Evolutionary conservation across 805 yeast species (phyloP), one percentile per base, ranked within the genome.

Genomic region (Metschnikowia henanensis): DNA sequence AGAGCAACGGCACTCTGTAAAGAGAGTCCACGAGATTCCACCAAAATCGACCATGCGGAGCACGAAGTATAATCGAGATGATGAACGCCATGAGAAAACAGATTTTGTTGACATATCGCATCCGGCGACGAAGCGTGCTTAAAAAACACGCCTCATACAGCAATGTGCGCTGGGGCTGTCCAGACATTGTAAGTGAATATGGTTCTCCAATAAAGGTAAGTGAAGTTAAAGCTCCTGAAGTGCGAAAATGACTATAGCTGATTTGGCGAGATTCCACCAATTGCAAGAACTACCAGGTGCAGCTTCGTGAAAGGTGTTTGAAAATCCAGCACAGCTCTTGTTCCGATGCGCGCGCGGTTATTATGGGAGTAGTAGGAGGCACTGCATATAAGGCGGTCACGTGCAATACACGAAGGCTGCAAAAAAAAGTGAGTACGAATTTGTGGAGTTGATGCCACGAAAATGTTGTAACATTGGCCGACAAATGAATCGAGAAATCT

Each of bases 81-180:
- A 51, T 30, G 9, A 66, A 26, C 3, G 74, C 59, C 20, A 63
- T 29, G 4, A 71, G 30, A 13, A 58, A 48, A 30, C 56, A 49
- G 37, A 71, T 56, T 35, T 68, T 63, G 47, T 62, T 59, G 39
- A 66, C 61, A 45, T 58, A 72, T 37, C 60, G 60, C 57, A 70
- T 58, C 32, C 76, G 51, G 46, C 69, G 66, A 35, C 51, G 42
- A 31, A 59, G 50, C 6, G 70, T 72, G 41, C 62, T 61, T 16
- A 45, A 45, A 49, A 64, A 68, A 48, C 57, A 55, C 30, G 51
- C 33, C 33, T 54, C 55, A 46, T 65, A 65, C 30, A 58, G 51
- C 34, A 30, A 30, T 33, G 32, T 32, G 32, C 46, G 43, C 35
- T 43, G 36, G 17, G 40, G 33, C 30, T 15, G 46, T 22, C 41